Percentiles rank a stretch among this genome's conserved stretches.
phyloP scores from a whole-genome alignment of 106 monocot genomes.

The Acanthochlamys bracteata region DNA sequence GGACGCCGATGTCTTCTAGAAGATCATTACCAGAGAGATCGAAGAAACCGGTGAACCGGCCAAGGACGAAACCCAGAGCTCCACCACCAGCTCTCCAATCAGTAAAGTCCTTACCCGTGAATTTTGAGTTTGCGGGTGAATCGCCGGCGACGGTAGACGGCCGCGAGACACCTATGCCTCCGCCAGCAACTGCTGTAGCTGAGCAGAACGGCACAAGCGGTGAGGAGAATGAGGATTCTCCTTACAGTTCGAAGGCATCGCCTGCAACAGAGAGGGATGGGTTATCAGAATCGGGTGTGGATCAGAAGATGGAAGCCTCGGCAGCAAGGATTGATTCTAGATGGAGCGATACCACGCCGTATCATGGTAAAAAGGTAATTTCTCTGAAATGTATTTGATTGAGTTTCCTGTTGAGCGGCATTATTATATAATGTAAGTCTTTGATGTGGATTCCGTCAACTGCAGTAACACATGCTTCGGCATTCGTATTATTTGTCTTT shows the following conservation, averaged over 20 bases:
- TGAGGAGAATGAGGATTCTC: slow-evolving; percentile 46
- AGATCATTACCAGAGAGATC: neutral
- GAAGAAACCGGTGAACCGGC: neutral
- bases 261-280: slow-evolving; percentile 11
- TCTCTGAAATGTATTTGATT: neutral
- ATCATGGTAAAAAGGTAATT: slow-evolving; percentile 44
- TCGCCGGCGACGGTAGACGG: neutral
- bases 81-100: neutral
- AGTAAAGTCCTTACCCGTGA: neutral
- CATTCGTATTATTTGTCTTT: too few relatives aligned
- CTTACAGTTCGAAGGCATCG: slow-evolving; percentile 33
- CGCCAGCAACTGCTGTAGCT: neutral
- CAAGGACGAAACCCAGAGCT: too few relatives aligned
- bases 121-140: slow-evolving; percentile 3
- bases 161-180: neutral
- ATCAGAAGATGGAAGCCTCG: slow-evolving; percentile 9
- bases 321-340: slow-evolving; percentile 24
- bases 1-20: neutral
- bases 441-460: neutral
- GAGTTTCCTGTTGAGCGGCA: neutral
- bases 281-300: neutral
- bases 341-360: slow-evolving; percentile 57
- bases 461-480: too few relatives aligned
- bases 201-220: slow-evolving; percentile 12
- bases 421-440: neutral